Evolutionary conservation across 2,329 filamentous ascomycete species (phyloP), one percentile per base, ranked within the genome.

Genomic region (Macroventuria anomochaeta): DNA sequence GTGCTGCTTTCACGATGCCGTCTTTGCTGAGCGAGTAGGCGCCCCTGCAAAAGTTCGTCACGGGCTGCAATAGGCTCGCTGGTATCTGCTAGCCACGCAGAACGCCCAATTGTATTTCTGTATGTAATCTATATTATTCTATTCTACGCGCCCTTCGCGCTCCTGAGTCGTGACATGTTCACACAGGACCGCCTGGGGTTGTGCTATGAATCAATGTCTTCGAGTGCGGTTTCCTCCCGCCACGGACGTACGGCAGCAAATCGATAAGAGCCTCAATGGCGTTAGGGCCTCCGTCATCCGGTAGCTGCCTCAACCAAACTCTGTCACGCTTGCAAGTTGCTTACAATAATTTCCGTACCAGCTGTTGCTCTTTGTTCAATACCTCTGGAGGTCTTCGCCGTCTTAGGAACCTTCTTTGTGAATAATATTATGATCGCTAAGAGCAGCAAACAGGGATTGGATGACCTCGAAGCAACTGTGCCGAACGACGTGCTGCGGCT

Each of bases 241-340:
- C 46, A 46, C 54, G 29, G 49, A 47, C 33, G 26, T 42, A 54
- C 55, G 44, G 53, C 51, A 46, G 54, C 50, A 62, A 54, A 65
- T 63, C 59, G 59, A 64, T 63, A 58, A 63, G 52, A 59, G 61
- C 57, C 59, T 58, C 59, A 57, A 34, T 29, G 20, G 38, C 52
- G 55, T 54, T 58, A 51, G 46, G 31, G 40, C 13, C 44, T 46
- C 44, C 51, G 51, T 49, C 51, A 49, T 54, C 26, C 23, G 34
- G 38, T 25, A 44, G 51, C 29, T 43, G 44, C 44, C 23, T 48
- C 33, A 43, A 37, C 44, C 39, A 43, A 42, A 52, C 7, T 49
- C 44, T 49, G 39, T 44, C 38, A 33, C 46, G 37, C 49, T 52
- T 54, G 55, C 52, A 26, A 26, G 25, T 31, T 51, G 28, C 10